Percentiles rank a stretch among this genome's conserved stretches.
phyloP scores from a whole-genome alignment of 2,329 filamentous ascomycete species.

The Penicillium freii region DNA sequence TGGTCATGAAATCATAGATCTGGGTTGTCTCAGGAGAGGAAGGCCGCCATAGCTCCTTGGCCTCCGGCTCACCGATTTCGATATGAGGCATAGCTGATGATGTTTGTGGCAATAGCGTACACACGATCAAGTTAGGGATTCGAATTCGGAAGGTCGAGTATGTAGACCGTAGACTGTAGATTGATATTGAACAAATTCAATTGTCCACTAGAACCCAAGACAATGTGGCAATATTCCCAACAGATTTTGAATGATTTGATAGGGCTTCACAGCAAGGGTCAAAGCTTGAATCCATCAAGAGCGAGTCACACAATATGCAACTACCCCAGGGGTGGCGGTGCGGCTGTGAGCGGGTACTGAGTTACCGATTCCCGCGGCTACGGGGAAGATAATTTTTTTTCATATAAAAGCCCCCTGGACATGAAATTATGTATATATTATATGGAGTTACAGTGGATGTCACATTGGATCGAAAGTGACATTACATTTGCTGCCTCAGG shows the following conservation, averaged over 20 bases:
- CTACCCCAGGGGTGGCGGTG: constrained; percentile 11
- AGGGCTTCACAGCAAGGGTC: constrained; percentile 5
- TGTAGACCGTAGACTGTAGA: neutral
- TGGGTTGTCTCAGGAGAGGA: constrained; percentile 63
- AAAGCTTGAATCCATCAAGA: constrained; percentile 8
- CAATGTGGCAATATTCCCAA: neutral
- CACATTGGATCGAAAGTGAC: neutral
- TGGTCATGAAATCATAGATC: constrained; percentile 69
- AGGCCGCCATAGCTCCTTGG: constrained; percentile 68
- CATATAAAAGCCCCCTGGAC: neutral
- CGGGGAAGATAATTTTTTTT: neutral
- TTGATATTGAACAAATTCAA: neutral
- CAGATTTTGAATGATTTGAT: neutral
- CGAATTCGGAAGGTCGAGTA: neutral
- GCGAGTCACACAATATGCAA: constrained; percentile 6
- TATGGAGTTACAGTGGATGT: neutral
- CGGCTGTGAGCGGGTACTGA: constrained; percentile 19
- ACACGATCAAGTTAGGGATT: neutral
- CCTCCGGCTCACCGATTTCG: constrained; percentile 11
- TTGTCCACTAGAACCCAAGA: neutral
- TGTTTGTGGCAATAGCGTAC: neutral
- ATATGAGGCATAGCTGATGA: constrained; percentile 22
- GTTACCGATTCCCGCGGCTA: constrained; percentile 22
- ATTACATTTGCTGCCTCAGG: neutral
- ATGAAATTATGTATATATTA: no score